phyloP scores from a whole-genome alignment of 176 grass and related monocot genomes.

The Pharus latifolius region DNA sequence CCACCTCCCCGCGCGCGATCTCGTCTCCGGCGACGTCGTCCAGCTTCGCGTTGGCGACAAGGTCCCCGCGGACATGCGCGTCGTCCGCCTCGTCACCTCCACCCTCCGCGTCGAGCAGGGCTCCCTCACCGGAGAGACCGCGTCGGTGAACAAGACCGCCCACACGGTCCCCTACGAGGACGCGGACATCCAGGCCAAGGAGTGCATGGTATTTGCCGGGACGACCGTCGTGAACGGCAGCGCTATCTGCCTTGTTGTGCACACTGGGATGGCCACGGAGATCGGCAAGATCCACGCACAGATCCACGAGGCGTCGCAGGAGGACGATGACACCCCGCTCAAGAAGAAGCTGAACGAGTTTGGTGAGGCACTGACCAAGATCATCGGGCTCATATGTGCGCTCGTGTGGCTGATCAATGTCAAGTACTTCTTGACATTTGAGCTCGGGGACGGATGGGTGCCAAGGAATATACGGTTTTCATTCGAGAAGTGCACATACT shows the following conservation, averaged over 20 bases:
- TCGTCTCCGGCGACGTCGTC: slow-evolving; percentile 79
- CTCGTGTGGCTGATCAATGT: slow-evolving; percentile 95
- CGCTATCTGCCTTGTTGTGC: slow-evolving; percentile 70
- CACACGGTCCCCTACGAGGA: slow-evolving; percentile 38
- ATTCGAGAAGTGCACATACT: slow-evolving; percentile 95
- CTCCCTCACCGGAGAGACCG: slow-evolving; percentile 81
- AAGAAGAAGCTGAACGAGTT: slow-evolving; percentile 98
- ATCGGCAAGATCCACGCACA: slow-evolving; percentile 92
- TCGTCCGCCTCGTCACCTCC: slow-evolving; percentile 52
- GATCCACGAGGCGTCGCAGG: slow-evolving; percentile 81
- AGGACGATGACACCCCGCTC: slow-evolving; percentile 80
- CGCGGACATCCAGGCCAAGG: slow-evolving; percentile 85
- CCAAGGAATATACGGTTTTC: slow-evolving; percentile 59
- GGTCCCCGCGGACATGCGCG: slow-evolving; percentile 85
- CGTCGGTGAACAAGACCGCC: slow-evolving; percentile 76
- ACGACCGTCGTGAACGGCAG: slow-evolving; percentile 86
- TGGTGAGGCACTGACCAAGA: slow-evolving; percentile 69
- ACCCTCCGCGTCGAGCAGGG: slow-evolving; percentile 83
- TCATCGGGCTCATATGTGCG: slow-evolving; percentile 73
- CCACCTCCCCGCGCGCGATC: slow-evolving; percentile 39
- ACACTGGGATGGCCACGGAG: slow-evolving; percentile 83
- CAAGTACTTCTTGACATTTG: slow-evolving; percentile 78
- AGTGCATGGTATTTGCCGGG: slow-evolving; percentile 83
- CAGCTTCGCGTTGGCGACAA: slow-evolving; percentile 76
- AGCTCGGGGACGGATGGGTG: slow-evolving; percentile 51